Evolutionary conservation across 2,329 filamentous ascomycete genomes (phyloP), one percentile per base, ranked within the genome.

Genomic region (Ascochyta fabae): DNA sequence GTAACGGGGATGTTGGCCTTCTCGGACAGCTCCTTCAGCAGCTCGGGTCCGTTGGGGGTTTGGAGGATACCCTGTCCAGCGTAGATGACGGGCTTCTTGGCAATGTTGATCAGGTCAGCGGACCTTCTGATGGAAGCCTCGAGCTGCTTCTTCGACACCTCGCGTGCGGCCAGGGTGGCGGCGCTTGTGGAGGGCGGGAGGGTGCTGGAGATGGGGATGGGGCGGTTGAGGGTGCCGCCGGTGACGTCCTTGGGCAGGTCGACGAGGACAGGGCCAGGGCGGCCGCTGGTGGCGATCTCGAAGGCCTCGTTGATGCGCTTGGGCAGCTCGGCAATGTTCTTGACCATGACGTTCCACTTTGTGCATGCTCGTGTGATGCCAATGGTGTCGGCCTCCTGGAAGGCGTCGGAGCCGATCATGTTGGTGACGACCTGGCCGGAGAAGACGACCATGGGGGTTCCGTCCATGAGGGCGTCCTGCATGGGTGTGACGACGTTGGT

Each of bases 311-410:
- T 96, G 73, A 98, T 98, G 63, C 94, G 86, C 69, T 91, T 87
- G 46, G 95, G 95, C 52, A 99, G 83, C 79, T 99, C 95, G 46
- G 91, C 92, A 51, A 96, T 88, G 75, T 89, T 94, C 84, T 96
- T 97, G 44, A 97, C 92, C 92, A 98, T 96, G 58, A 96, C 92
- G 70, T 98, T 98, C 95, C 95, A 99, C 82, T 98, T 98, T 66
- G 93, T 97, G 83, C 93, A 97, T 19, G 93, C 88, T 70, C 94
- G 86, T 31, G 92, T 96, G 76, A 99, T 98, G 66, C 94, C 94
- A 56, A 97, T 83, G 33, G 96, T 88, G 73, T 99, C 95, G 56
- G 92, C 93, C 79, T 98, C 95, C 76, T 99, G 95, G 84, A 98
- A 98, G 53, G 92, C 92, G 75, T 98, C 94, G 60, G 90, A 96